Conservation (phyloP, 495 filamentous ascomycete genomes). For the Penicillium salamii region DNA sequence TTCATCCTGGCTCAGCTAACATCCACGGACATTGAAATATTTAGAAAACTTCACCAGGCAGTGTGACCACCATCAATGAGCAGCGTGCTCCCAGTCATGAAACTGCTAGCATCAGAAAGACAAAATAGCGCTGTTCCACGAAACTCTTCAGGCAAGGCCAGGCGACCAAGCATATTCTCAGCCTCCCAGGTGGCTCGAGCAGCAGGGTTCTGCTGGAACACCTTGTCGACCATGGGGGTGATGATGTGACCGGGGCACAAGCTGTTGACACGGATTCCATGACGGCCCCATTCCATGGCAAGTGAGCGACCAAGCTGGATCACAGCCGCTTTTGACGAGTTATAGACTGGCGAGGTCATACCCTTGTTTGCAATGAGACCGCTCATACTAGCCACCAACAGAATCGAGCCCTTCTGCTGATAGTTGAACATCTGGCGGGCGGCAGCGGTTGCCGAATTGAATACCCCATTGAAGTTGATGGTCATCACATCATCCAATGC, state of each 20-base stretch:
- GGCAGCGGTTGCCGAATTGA: constrained; percentile 75
- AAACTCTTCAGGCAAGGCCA: constrained; percentile 64
- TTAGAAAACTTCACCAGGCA: constrained; percentile 37
- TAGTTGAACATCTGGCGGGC: constrained; percentile 71
- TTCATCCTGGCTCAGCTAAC: too few species aligned
- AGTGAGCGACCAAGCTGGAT: constrained; percentile 62
- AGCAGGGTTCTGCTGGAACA: constrained; percentile 63
- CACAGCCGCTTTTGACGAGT: constrained; percentile 67
- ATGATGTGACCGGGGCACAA: constrained; percentile 69
- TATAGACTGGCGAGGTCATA: constrained; percentile 64
- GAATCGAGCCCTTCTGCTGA: constrained; percentile 60
- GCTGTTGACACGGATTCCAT: constrained; percentile 66
- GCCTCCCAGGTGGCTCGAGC: constrained; percentile 58
- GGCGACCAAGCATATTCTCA: constrained; percentile 67
- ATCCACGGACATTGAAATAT: too few species aligned
- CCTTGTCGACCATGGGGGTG: constrained; percentile 67
- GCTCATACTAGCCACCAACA: constrained; percentile 77
- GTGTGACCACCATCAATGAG: constrained; percentile 64
- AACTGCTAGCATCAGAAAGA: constrained; percentile 63
- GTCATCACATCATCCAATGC: constrained; percentile 65
- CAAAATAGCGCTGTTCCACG: constrained; percentile 60
- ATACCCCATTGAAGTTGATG: constrained; percentile 73
- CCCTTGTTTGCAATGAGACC: constrained; percentile 77
- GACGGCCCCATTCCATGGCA: constrained; percentile 70
- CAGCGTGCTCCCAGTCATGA: constrained; percentile 66